Base-by-base conservation (phyloP, 208 protist genomes). In the Acanthamoeba healyi region DNA sequence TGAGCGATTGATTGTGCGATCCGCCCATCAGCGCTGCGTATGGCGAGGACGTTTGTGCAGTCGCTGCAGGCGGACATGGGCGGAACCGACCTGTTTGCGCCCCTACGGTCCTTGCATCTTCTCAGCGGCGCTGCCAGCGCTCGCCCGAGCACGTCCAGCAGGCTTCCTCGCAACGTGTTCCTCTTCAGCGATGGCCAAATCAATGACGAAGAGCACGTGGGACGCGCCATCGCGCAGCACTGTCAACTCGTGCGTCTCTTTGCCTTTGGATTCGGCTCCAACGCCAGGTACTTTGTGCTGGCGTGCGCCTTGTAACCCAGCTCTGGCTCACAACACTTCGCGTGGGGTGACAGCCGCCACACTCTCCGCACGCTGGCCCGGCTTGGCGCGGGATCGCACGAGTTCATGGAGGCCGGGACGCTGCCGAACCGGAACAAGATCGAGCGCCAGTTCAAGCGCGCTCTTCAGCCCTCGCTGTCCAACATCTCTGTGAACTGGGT, bases 121-220 rank as follows among this genome's bases (percentile, higher is more conserved):
- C 77, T 86, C 6, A 22, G 42, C 77, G 46, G 77, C 34, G 14
- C 58, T 1, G 29, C 94, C 14, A 72, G 94, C 17, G n/a, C 22
- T 19, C 22, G 72, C 12, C 14, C 26, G 14, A 0, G 22, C 10
- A 12, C 34, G 26, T 2, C 10, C 24, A 22, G 24, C 26, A 67
- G n/a, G 5, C 44, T 22, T 9, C 82, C 65, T 29, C 38, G 93
- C 36, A 96, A 96, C 67, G 89, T 97, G 32, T 12, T 97, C 17
- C 36, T 97, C 0, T 58, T 96, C 32, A 94, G 46, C 32, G 96
- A 97, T 77, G 96, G 96, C 36, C 81, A 96, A 19, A 56, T 70
- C 84, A 49, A 86, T 14, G 92, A 96, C 58, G 70, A 92, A 32
- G 67, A 65, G 1, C 24, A 92, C 6, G 29, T 95, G 17, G 49